Evolutionary conservation across 768 basidiomycete genomes (phyloP).

Genomic region (Boletales sp.): DNA sequence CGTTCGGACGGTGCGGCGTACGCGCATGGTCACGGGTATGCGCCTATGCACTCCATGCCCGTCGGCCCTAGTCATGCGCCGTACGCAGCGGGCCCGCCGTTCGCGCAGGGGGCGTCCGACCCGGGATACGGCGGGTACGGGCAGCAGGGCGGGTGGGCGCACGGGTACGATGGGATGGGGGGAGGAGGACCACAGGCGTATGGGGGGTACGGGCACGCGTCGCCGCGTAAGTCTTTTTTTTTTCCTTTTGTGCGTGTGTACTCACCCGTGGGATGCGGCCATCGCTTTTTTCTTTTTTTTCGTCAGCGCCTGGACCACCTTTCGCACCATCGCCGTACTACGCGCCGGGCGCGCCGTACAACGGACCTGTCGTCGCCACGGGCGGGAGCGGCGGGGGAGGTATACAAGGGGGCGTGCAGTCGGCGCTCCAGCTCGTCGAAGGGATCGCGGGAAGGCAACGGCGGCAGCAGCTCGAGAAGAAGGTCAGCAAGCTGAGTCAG

Average conservation of each 20-base stretch:
- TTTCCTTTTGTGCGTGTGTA: constrained; percentile 34
- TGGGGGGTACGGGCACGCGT: too few species aligned
- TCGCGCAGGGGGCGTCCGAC: not conserved
- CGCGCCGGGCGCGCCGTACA: not conserved
- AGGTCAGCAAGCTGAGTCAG: constrained; percentile 44
- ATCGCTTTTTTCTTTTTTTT: not conserved
- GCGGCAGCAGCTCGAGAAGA: constrained; percentile 46
- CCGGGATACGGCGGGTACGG: not conserved
- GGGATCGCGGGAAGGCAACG: constrained; percentile 52
- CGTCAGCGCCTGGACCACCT: not conserved
- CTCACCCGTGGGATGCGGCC: too few species aligned
- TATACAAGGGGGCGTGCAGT: constrained; percentile 20
- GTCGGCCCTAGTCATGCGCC: not conserved
- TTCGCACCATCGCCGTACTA: constrained; percentile 9
- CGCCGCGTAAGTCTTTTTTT: too few species aligned
- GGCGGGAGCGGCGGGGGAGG: constrained; percentile 3
- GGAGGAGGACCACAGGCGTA: not conserved
- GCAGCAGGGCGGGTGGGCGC: not conserved
- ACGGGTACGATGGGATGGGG: not conserved
- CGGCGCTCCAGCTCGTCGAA: constrained; percentile 50
- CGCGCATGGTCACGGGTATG: not conserved
- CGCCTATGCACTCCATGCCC: constrained; percentile 3
- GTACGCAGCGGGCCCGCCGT: not conserved
- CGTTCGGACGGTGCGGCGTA: not conserved
- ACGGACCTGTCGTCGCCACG: not conserved